Base-by-base conservation (phyloP, 306 rosid species). In the Cucurbita argyrosperma region DNA sequence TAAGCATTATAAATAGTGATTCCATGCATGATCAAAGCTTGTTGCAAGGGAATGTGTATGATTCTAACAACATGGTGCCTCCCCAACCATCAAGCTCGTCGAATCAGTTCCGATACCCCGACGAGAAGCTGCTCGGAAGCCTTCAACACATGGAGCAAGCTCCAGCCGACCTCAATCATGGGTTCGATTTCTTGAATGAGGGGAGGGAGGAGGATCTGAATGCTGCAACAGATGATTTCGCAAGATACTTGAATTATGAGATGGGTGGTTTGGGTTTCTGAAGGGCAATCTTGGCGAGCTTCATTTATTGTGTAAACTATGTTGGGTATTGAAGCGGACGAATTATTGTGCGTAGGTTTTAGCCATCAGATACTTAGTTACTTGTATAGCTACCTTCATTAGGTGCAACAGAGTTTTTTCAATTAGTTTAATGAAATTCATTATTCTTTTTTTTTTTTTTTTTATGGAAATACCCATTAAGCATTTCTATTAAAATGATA, bases 121-220 rank as follows among this genome's bases (percentile, higher is more conserved):
- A 89, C 42, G 86, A 88, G n/a, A 90, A 84, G 80, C 69, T 87
- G 63, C 80, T 89, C 13, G 97, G 96, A 47, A 86, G 89, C 72
- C 74, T 85, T 64, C 78, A 80, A 42, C 88, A 85, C 60, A 84
- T 85, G 88, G 96, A 90, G 16, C 84, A 84, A 54, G 42, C 79
- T 16, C 50, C 84, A 19, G 78, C 88, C 0, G 74, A 45, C 62
- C 55, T 77, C 12, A 90, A 87, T 66, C 87, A 86, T 23, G 78
- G 90, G 13, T 83, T 79, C 21, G 96, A 89, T 78, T 86, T 90
- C 79, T 46, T 85, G 38, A 90, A 84, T 76, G n/a, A 78, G 15
- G 91, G 76, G 26, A 80, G 76, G 56, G 81, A 83, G 11, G 89
- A 74, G 72, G 79, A 82, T 68, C 53, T 40, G 71, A 65, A 19